Conservation (phyloP, 805 yeast species). For the Candida pini region DNA sequence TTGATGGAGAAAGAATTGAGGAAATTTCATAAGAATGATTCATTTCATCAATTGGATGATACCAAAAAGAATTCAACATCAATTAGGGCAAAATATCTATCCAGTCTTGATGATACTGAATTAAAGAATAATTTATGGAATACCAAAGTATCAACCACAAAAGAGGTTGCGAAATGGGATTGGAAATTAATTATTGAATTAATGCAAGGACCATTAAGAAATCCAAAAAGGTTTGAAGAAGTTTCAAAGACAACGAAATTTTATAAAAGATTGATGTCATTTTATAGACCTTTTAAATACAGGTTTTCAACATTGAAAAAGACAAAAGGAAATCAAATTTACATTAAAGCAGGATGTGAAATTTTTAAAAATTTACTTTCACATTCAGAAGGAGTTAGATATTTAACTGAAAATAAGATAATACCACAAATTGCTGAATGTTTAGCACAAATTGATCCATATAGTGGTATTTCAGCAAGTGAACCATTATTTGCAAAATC, state of each 20-base stretch:
- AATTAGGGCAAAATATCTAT: slow-evolving; percentile 10
- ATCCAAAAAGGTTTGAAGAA: slow-evolving; percentile 71
- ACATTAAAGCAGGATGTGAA: slow-evolving; percentile 69
- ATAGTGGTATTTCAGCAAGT: slow-evolving; percentile 63
- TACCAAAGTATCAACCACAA: slow-evolving; percentile 70
- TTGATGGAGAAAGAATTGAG: slow-evolving; percentile 24
- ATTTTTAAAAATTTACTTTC: slow-evolving; percentile 61
- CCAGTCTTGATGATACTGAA: slow-evolving; percentile 51
- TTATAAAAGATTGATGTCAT: slow-evolving; percentile 75
- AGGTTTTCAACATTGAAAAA: slow-evolving; percentile 57
- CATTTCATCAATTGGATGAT: slow-evolving; percentile 9
- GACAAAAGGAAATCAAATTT: slow-evolving; percentile 47
- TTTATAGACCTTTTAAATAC: slow-evolving; percentile 86
- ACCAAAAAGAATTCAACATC: slow-evolving; percentile 23
- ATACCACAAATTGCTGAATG: slow-evolving; percentile 87
- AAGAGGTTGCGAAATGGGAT: slow-evolving; percentile 80
- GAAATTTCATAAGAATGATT: slow-evolving; percentile 16
- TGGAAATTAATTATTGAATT: slow-evolving; percentile 71
- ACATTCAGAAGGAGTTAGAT: slow-evolving; percentile 60
- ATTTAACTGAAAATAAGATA: slow-evolving; percentile 66
- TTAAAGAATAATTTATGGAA: slow-evolving; percentile 61
- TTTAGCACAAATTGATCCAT: slow-evolving; percentile 77
- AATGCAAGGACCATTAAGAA: slow-evolving; percentile 78
- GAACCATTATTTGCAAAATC: slow-evolving; percentile 68
- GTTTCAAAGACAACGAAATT: slow-evolving; percentile 75